Base-by-base conservation (phyloP, 2,329 filamentous ascomycete genomes). In the Fusarium dlaminii region DNA sequence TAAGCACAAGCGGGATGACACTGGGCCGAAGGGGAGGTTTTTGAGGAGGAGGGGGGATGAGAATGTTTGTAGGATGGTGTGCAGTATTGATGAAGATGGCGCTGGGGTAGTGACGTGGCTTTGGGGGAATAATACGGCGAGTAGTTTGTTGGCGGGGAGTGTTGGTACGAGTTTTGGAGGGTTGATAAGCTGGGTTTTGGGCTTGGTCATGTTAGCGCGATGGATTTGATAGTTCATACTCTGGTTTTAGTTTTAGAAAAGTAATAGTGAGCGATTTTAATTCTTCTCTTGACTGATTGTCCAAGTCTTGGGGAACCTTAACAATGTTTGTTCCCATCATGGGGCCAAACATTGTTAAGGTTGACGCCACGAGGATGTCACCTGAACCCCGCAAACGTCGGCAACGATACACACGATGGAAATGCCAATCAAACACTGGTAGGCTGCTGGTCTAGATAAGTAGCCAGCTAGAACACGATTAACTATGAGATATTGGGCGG, bases 201-300 rank as follows among this genome's bases (percentile, higher is more conserved):
- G 29, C 0, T 27, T 27, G 1, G 14, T 46, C 1, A 2, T 34
- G 13, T 34, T 57, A 5, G 29, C 18, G 13, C 2, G 29, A 22
- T 57, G 39, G 39, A 34, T 57, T 22, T 57, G 17, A 57, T 46
- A 7, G 2, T 6, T 6, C 24, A 20, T 7, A 8, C 5, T 24
- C 5, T 11, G 1, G 8, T 30, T 55, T 17, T 13, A 24, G 9
- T 43, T 17, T 14, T 8, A 11, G 29, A 27, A 17, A 22, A 2
- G 1, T 12, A n/a, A n/a, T n/a, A 13, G n/a, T 9, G 1, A 14
- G 14, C 14, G 18, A 18, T 18, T 18, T 22, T 13, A 5, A 27
- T 14, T 39, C 5, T 39, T 29, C 0, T n/a, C 39, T 17, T 8
- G 7, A 17, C 3, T 0, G 0, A 3, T 13, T n/a, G 14, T 15